phyloP scores from a whole-genome alignment of 352 stramenopile species.

The Globisporangium parvum region DNA sequence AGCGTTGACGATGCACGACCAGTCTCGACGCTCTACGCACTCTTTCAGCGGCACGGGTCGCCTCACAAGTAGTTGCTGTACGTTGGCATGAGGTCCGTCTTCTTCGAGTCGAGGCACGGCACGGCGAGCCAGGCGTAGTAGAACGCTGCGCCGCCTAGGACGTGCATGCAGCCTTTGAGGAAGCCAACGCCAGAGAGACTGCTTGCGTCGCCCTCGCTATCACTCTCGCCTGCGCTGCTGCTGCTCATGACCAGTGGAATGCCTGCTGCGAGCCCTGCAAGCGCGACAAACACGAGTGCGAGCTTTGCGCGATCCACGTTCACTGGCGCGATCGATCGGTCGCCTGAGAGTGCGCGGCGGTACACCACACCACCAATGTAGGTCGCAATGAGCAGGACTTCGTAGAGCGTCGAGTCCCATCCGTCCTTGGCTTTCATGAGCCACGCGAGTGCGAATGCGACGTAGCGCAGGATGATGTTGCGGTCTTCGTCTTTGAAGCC shows the following conservation, averaged over 20 bases:
- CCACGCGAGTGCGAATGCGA: constrained; percentile 78
- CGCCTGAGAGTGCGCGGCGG: constrained; percentile 37
- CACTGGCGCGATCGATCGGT: constrained; percentile 43
- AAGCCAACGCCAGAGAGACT: constrained; percentile 42
- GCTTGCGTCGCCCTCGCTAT: constrained; percentile 11
- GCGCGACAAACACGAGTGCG: constrained; percentile 35
- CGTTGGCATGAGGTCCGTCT: constrained; percentile 69
- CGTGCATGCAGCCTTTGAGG: constrained; percentile 61
- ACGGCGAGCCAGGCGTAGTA: constrained; percentile 77
- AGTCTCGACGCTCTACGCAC: constrained; percentile 29
- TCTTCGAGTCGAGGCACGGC: constrained; percentile 78
- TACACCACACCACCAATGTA: constrained; percentile 58
- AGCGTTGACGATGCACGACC: constrained; percentile 22
- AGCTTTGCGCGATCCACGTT: constrained; percentile 48
- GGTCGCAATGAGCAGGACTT: constrained; percentile 50
- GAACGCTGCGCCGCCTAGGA: constrained; percentile 56
- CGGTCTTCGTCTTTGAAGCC: constrained; percentile 72
- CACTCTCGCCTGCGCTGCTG: not conserved
- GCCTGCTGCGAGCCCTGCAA: constrained; percentile 35
- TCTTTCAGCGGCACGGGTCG: constrained; percentile 21
- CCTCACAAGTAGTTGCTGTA: constrained; percentile 53
- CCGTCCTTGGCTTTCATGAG: constrained; percentile 84
- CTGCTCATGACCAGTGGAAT: constrained; percentile 23
- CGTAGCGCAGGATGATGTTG: constrained; percentile 83
- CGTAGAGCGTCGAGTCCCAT: constrained; percentile 66